These are phyloP conservation scores for Datisca glomerata DNA, from an alignment of 306 rosid species.

Conservation along the genomic window DNA sequence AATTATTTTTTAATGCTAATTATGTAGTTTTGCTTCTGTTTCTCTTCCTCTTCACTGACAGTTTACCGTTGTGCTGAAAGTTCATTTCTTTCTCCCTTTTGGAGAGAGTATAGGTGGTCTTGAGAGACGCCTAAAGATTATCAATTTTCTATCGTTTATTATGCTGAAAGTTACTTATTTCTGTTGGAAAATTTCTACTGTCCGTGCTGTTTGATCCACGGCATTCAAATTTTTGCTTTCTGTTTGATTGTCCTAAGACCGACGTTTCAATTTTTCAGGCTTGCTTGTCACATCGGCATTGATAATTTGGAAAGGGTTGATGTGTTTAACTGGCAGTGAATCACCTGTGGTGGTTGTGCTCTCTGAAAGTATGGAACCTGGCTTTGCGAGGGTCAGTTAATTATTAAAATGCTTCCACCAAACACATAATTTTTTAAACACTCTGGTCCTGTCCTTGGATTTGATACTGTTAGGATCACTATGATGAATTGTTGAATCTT, in stretches of 20 bases:
- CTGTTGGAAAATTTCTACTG: no score
- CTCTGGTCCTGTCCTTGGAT: conserved; percentile 3
- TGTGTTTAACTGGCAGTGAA: conserved; percentile 58
- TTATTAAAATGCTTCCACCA: background rate
- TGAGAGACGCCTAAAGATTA: no score
- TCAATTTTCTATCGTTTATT: no score
- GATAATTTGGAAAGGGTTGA: conserved; percentile 65
- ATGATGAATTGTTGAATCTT: background rate
- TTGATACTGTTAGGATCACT: background rate
- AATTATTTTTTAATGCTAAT: no score
- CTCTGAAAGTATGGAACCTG: conserved; percentile 89
- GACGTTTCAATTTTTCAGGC: conserved; percentile 23
- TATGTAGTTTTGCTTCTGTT: no score
- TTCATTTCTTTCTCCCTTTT: no score
- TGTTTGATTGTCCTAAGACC: background rate
- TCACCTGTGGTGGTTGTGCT: conserved; percentile 78
- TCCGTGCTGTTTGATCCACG: no score
- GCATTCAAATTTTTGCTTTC: background rate
- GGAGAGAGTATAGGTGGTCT: no score
- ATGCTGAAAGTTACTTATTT: no score
- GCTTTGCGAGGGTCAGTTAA: conserved; percentile 54
- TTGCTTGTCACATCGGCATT: conserved; percentile 50
- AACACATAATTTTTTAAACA: background rate
- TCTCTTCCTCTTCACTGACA: no score
- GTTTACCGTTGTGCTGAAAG: no score